Conservation (phyloP, 352 stramenopile genomes). For the Phytophthora meadii region DNA sequence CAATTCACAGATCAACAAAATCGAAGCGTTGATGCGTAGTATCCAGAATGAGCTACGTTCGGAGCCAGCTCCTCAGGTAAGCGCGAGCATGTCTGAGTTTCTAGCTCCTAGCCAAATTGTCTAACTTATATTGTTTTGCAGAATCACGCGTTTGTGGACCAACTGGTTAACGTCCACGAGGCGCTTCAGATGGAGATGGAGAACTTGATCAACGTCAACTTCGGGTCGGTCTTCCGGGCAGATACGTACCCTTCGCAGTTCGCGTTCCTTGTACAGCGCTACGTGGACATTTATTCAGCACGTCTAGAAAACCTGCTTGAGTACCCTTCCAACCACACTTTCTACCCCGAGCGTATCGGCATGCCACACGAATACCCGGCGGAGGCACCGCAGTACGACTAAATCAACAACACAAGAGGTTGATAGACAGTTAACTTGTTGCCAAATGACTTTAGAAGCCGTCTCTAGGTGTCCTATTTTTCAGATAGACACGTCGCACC, state of each 20-base stretch:
- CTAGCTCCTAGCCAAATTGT: no score
- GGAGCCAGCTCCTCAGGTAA: slow-evolving; percentile 45
- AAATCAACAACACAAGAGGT: background rate
- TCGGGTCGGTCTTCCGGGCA: slow-evolving; percentile 88
- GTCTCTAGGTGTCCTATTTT: background rate
- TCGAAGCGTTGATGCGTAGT: slow-evolving; percentile 73
- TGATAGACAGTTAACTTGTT: no score
- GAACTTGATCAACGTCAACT: slow-evolving; percentile 85
- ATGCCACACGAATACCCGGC: slow-evolving; percentile 61
- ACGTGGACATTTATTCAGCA: slow-evolving; percentile 91
- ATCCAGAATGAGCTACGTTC: slow-evolving; percentile 65
- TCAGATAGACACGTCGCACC: background rate
- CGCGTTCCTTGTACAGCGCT: slow-evolving; percentile 85
- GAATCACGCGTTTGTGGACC: slow-evolving; percentile 69
- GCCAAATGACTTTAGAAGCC: background rate
- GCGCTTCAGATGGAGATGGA: slow-evolving; percentile 78
- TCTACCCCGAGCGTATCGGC: slow-evolving; percentile 79
- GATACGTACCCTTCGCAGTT: slow-evolving; percentile 88
- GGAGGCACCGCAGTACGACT: slow-evolving; percentile 3
- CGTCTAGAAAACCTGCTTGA: slow-evolving; percentile 83
- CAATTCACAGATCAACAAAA: slow-evolving; percentile 50
- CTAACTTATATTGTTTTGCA: slow-evolving; percentile 14
- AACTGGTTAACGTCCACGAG: slow-evolving; percentile 68
- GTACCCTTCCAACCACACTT: slow-evolving; percentile 85
- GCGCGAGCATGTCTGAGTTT: slow-evolving; percentile 9